Base-by-base conservation (phyloP, 257 asterid species). In the Vinca minor region DNA sequence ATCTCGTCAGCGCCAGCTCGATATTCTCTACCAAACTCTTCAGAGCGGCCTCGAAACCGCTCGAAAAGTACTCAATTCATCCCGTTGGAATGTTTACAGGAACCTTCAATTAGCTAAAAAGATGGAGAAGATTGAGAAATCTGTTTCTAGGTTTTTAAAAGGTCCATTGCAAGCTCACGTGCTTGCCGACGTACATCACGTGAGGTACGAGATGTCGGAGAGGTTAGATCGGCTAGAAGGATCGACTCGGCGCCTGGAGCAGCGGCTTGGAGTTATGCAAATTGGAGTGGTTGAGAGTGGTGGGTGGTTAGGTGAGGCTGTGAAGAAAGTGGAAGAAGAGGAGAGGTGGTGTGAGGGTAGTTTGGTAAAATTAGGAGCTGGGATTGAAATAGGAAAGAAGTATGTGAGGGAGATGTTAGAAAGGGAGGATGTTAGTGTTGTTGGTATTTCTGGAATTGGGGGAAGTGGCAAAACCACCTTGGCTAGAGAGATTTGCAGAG, bases 401-500 rank as follows among this genome's bases (percentile, higher is more conserved):
- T 82, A 78, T 73, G 81, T 85, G 67, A 90, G 84, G 73, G 87
- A 85, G 83, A 80, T 84, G 94, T 46, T 91, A 57, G 72, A 38
- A 26, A 45, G 59, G 49, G 71, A 78, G 7, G 76, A 72, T 23
- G 59, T 50, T 13, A 53, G 61, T 34, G 90, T 86, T 25, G 74
- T 84, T 14, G 96, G 90, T 31, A 79, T 88, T 66, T 86, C 83
- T 61, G 98, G 98, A 23, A 88, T 91, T 20, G 94, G 96, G 0
- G 98, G 98, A 20, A 83, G 88, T 21, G 98, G 98, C 8, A 91
- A 91, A 74, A 88, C 98, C 50, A 91, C 96, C 21, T 91, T 91
- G 59, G 98, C 98, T 44, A 78, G 87, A 81, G 98, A 88, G 78
- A 79, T 91, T 66, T 86, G 78, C 76, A 79, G 73, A 65, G 98